Evolutionary conservation across 306 rosid genomes (phyloP), one percentile per base, ranked within the genome.

Genomic region (Cicer cuneatum): DNA sequence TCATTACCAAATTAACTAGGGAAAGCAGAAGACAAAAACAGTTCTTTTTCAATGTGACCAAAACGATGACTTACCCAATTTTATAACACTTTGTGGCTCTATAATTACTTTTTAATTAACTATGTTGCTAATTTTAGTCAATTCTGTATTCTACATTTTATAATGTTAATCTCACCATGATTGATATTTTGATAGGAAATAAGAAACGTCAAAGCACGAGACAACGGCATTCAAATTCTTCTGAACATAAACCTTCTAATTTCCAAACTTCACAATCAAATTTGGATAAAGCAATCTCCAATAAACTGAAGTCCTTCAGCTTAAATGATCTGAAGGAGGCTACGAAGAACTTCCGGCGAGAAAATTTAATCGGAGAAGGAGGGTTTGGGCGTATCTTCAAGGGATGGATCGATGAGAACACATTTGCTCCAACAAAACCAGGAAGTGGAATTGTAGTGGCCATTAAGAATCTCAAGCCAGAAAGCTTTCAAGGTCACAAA

Each of bases 401-500:
- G 80, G 98, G 98, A 65, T 94, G 97, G 97, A 85, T 94, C 47
- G 96, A 91, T 62, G 84, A 72, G 54, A 85, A 73, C 77, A 83
- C 92, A n/a, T 82, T 66, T 7, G 86, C 86, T 74, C 98, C 98
- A 6, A 79, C 94, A 16, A 94, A 41, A 85, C 91, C 94, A 18
- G 98, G 98, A 15, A 84, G 81, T 56, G 97, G 98, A 62, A 87
- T 86, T 38, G 97, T 91, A 33, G 98, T 94, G 58, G 98, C 97
- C 54, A 82, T 94, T 74, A 94, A 94, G 86, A 90, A 58, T 66
- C 97, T 94, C 67, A 94, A 91, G 81, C 86, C 80, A 67, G 98
- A 83, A 82, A 94, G 98, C 85, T 92, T 88, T 84, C 96, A 91
- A 81, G 97, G 98, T 40, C 93, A 94, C 93, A 91, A 87, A 74